phyloP scores from a whole-genome alignment of 441 rosid species.

The Erysimum pusillum region DNA sequence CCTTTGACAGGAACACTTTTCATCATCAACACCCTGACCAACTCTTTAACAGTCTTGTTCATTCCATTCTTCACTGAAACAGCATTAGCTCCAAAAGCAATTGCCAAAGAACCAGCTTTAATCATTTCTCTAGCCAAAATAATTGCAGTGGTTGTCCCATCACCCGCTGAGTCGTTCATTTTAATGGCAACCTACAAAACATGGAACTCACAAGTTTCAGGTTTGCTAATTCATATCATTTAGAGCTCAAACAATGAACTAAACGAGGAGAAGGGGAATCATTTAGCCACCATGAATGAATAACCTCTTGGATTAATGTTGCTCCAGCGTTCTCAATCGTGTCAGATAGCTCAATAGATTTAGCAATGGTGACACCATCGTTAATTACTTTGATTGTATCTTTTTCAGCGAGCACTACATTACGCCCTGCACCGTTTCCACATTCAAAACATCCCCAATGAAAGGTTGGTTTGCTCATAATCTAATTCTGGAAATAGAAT shows the following conservation, averaged over 20 bases:
- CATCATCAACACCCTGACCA: conserved; percentile 65
- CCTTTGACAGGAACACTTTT: conserved; percentile 75
- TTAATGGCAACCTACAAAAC: conserved; percentile 74
- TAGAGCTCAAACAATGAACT: neutral
- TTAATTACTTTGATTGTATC: conserved; percentile 70
- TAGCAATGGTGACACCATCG: conserved; percentile 91
- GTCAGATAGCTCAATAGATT: conserved; percentile 77
- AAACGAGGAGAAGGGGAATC: conserved; percentile 42
- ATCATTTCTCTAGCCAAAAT: conserved; percentile 88
- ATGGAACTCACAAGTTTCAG: conserved; percentile 29
- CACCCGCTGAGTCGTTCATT: conserved; percentile 90
- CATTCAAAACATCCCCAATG: conserved; percentile 5
- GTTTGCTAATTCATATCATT: neutral
- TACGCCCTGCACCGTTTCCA: conserved; percentile 69
- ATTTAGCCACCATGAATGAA: conserved; percentile 67
- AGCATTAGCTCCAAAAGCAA: conserved; percentile 89
- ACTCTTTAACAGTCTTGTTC: conserved; percentile 72
- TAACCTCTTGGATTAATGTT: conserved; percentile 85
- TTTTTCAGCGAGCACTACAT: conserved; percentile 74
- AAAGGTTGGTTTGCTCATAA: neutral
- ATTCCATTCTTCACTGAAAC: conserved; percentile 80
- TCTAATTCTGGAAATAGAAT: conserved; percentile 2
- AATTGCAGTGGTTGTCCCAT: conserved; percentile 91
- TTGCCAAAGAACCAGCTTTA: conserved; percentile 75
- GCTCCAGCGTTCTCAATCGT: conserved; percentile 86